phyloP scores from a whole-genome alignment of 164 flowering plant species.

The Vitis riparia region DNA sequence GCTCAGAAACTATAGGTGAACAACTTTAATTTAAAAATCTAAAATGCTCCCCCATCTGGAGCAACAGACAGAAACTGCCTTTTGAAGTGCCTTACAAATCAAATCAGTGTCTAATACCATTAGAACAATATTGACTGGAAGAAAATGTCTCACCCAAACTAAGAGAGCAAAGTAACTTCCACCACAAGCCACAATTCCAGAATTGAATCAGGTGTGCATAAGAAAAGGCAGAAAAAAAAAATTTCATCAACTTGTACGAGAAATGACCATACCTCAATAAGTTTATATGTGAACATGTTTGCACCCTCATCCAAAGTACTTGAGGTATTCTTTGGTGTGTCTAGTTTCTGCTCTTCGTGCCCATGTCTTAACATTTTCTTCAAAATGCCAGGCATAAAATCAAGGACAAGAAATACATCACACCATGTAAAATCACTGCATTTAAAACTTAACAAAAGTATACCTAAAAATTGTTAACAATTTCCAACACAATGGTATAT shows the following conservation, averaged over 20 bases:
- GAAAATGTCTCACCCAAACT: neutral
- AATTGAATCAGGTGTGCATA: neutral
- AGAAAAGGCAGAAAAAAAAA: too few species aligned
- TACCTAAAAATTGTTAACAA: neutral
- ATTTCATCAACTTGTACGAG: neutral
- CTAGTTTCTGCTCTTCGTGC: slow-evolving; percentile 10
- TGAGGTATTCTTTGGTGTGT: slow-evolving; percentile 9
- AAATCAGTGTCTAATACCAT: neutral
- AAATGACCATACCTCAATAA: slow-evolving; percentile 25
- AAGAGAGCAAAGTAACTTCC: neutral
- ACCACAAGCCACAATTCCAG: neutral
- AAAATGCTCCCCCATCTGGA: too few species aligned
- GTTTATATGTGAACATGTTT: slow-evolving; percentile 19
- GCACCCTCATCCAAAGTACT: slow-evolving; percentile 15
- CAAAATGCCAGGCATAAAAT: slow-evolving; percentile 5
- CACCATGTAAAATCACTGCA: neutral
- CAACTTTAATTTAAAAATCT: too few species aligned
- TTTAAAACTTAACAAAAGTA: neutral
- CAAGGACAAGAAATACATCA: neutral
- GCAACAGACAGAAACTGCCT: neutral
- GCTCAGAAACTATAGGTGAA: too few species aligned
- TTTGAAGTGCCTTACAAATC: neutral
- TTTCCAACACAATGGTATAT: too few species aligned
- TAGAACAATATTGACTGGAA: neutral
- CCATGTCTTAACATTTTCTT: slow-evolving; percentile 13